A percentile compares a stretch with the other conserved stretches of the same genome.
Evolutionary conservation across 2,329 filamentous ascomycete genomes (phyloP).

Genomic region (Aspergillus glaucus): DNA sequence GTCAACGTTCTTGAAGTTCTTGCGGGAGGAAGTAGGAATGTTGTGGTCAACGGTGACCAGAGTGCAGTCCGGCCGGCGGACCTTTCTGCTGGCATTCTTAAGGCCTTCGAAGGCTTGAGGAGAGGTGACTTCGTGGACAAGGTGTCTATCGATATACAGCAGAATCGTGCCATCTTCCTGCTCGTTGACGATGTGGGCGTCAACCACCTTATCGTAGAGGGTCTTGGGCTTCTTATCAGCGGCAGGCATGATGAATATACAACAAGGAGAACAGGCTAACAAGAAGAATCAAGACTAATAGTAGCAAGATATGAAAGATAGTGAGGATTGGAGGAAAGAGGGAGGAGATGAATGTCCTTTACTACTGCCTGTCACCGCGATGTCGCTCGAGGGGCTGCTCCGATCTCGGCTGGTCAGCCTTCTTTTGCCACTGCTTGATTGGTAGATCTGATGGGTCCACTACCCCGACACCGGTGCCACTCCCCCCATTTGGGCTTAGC

Average conservation of each 20-base stretch:
- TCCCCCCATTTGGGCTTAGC: neutral
- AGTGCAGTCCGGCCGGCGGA: constrained; percentile 93
- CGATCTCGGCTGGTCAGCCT: constrained; percentile 34
- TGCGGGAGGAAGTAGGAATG: constrained; percentile 83
- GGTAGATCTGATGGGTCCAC: neutral
- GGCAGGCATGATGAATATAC: constrained; percentile 61
- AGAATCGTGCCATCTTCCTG: constrained; percentile 88
- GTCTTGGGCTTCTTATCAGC: constrained; percentile 68
- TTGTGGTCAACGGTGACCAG: constrained; percentile 97
- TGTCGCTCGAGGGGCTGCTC: constrained; percentile 32
- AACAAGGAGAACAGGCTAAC: neutral
- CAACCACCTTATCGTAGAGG: constrained; percentile 96
- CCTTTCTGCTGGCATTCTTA: constrained; percentile 77
- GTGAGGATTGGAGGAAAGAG: constrained; percentile 3
- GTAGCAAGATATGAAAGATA: neutral
- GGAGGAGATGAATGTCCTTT: constrained; percentile 1
- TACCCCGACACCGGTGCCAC: neutral
- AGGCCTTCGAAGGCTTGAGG: constrained; percentile 98
- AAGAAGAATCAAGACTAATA: neutral
- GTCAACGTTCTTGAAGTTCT: constrained; percentile 87
- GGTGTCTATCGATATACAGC: constrained; percentile 93
- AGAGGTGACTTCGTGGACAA: constrained; percentile 97
- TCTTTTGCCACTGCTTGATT: constrained; percentile 25
- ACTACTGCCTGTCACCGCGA: constrained; percentile 22
- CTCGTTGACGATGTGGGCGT: constrained; percentile 90